Evolutionary conservation across 352 stramenopile genomes (phyloP), one percentile per base, ranked within the genome.

Genomic region (Halophytophthora polymorphica): DNA sequence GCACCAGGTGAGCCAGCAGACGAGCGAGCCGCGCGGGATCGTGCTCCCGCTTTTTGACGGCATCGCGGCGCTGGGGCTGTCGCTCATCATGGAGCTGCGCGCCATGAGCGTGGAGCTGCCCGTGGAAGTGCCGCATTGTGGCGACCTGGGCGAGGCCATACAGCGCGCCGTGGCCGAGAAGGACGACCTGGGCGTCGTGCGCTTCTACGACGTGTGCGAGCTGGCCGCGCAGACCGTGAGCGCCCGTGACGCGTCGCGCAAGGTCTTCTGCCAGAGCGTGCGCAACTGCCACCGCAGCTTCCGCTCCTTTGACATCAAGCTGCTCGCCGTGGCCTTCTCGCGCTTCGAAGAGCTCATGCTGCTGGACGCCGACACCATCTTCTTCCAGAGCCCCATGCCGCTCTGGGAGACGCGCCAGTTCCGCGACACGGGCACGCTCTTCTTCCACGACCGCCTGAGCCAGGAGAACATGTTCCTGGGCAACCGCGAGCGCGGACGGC

Each of bases 281-380:
- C 46, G 54, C 18, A 56, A 69, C 21, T 88, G 77, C 50, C 61
- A 83, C 17, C 48, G 61, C 2, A 50, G 53, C 2, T 86, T 76
- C 40, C 63, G 72, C 4, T 71, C 53, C 3, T 85, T 86, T 43
- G 64, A 83, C 23, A 68, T 88, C 50, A 85, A 85, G 56, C 18
- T 84, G 38, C 55, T 88, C 13, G 57, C 74, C n/a, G 39, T 90
- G 37, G 46, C 81, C n/a, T 83, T 76, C 50, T 88, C 80, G 10
- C 66, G 61, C n/a, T 90, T 90, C 31, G 59, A 77, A 21, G 70
- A 90, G 54, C 42, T 90, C 25, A 83, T 90, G 77, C 51, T 90
- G 38, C 44, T 90, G 40, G 80, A 87, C 56, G 77, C 77, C 15
- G 74, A 90, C 47, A 73, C 66, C 10, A 50, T 83, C 12, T 87